Base-by-base conservation (phyloP, 768 basidiomycete genomes). In the Rickenella mellea region DNA sequence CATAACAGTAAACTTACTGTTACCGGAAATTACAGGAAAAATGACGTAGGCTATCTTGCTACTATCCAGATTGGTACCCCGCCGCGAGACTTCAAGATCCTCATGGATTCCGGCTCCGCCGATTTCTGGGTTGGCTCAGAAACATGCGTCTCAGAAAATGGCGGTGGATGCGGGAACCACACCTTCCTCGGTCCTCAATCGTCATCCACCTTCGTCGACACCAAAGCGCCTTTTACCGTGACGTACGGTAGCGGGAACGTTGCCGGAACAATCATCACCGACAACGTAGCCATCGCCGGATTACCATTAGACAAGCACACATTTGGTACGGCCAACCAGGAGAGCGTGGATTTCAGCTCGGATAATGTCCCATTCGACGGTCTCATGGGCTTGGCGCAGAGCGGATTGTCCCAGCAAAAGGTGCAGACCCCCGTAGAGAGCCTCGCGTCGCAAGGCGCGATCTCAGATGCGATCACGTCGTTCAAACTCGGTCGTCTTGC, bases 401-500 rank as follows among this genome's bases (percentile, higher is more conserved):
- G 80, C 39, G 61, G 55, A 6, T 67, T 91, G 40, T 88, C 87
- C 20, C 51, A 81, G 46, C 78, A 91, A 56, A 48, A 64, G 32
- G 71, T 72, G 2, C 58, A 60, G 6, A 91, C 88, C 0, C 84
- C 84, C 7, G 70, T 85, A 25, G 86, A 91, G 60, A 59, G 81
- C 1, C 67, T 92, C 25, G 78, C 76, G 1, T 47, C 64, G 17
- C 64, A 63, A 5, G 76, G 76, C 25, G 62, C 76, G 40, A 78
- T 91, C 43, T 48, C 62, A 22, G 66, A 71, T 6, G 70, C 84
- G 2, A 81, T 91, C 54, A 73, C 77, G 8, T 84, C 85, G 7
- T 89, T 74, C 73, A 89, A 84, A 64, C 77, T 93, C 43, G 70
- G 84, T 2, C 83, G 89, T 44, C 63, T 81, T 26, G 68, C 73